Base-by-base conservation (phyloP, 805 yeast genomes). In the Lipomyces spencermartinsiae region DNA sequence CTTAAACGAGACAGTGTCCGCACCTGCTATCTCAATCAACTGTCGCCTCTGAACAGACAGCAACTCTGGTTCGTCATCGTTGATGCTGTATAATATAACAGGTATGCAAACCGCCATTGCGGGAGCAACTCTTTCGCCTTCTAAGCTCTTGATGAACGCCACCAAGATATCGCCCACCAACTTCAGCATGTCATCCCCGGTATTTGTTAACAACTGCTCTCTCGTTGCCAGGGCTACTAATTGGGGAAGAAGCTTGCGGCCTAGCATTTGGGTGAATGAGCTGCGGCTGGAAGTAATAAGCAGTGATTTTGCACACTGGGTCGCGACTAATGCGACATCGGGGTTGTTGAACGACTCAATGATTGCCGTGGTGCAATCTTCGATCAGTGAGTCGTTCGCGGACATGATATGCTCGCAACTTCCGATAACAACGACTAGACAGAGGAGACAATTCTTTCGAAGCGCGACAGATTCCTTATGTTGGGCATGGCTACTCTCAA, bases 241-340 rank as follows among this genome's bases (percentile, higher is more conserved):
- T 46, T 78, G 78, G 8, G 87, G 84, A 2, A 90, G 76, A 35
- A 86, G 74, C 16, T 78, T 78, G 64, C 82, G 81, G 51, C 88
- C 78, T 0, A 85, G 76, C 3, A 73, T 64, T 4, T 80, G 77
- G 7, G 83, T 79, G 4, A 81, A 76, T 3, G 73, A 70, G 1
- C 46, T 79, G 64, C 74, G 72, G 29, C 71, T 65, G 49, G 80
- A 74, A 54, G 80, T 81, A 8, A 78, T 74, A 54, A 89, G 80
- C 56, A 91, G 78, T 0, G 88, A 81, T 72, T 84, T 88, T 61
- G 89, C 80, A 16, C 95, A 88, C 70, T 89, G 93, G 12, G 88
- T 80, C 0, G 85, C 80, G 9, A 86, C 78, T 0, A 81, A 76
- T 8, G 82, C 72, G 8, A 78, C 75, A n/a, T 78, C 81, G 2